These are phyloP conservation scores for Gilbertella persicaria DNA, from an alignment of 371 early-diverging fungal genomes.

Conservation along the genomic window DNA sequence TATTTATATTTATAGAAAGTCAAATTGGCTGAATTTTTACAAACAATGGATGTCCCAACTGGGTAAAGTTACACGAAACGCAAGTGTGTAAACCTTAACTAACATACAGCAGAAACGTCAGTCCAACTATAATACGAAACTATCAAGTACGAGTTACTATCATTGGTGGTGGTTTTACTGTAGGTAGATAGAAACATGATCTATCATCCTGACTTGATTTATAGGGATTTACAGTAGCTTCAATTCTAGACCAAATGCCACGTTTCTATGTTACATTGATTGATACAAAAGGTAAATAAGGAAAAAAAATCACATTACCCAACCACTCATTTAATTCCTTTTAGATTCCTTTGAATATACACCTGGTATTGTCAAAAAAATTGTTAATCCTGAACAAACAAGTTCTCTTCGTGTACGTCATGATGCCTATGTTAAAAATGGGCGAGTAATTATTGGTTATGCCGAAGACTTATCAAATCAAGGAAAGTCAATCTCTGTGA, in stretches of 20 bases:
- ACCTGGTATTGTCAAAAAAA: slow-evolving; percentile 40
- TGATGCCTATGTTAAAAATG: slow-evolving; percentile 48
- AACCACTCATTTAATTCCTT: not conserved
- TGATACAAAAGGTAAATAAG: slow-evolving; percentile 40
- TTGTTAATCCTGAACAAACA: slow-evolving; percentile 36
- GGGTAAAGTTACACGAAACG: slow-evolving; percentile 15
- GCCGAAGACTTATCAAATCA: slow-evolving; percentile 32
- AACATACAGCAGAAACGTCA: slow-evolving; percentile 2
- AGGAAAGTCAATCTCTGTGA: slow-evolving; percentile 29
- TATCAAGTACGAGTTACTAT: slow-evolving; percentile 32
- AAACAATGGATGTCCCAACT: slow-evolving; percentile 24
- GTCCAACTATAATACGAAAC: slow-evolving; percentile 11
- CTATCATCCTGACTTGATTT: not conserved
- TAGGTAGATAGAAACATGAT: slow-evolving; percentile 12
- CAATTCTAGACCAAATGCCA: slow-evolving; percentile 43
- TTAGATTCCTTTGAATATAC: slow-evolving; percentile 50
- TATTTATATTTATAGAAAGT: slow-evolving; percentile 14
- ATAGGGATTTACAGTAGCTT: slow-evolving; percentile 44
- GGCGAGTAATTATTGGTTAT: slow-evolving; percentile 48
- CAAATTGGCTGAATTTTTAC: slow-evolving; percentile 19
- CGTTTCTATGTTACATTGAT: slow-evolving; percentile 42
- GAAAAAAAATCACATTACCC: not conserved
- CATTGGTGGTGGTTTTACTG: slow-evolving; percentile 46
- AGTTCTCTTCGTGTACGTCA: slow-evolving; percentile 45
- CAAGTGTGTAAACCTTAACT: not conserved